Evolutionary conservation across 495 filamentous ascomycete species (phyloP).

Genomic region (Daldinia vernicosa): DNA sequence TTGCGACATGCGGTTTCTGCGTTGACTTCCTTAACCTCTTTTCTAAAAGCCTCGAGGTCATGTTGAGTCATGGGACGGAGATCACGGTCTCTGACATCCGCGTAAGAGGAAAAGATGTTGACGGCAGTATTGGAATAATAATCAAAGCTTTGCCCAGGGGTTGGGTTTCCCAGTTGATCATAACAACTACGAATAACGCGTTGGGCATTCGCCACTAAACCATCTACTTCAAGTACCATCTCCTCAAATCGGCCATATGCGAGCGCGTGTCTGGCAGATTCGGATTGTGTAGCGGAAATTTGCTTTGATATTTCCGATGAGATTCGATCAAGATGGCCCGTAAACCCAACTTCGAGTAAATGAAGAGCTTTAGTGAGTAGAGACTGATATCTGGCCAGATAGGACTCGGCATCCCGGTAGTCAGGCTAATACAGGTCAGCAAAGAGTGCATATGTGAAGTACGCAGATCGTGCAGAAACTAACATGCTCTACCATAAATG

Average conservation of each 20-base stretch:
- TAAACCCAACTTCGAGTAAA: conserved; percentile 62
- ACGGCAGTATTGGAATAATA: conserved; percentile 69
- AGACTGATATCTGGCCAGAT: conserved; percentile 89
- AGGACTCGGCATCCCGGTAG: conserved; percentile 86
- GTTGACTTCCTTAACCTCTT: conserved; percentile 54
- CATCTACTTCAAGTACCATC: conserved; percentile 56
- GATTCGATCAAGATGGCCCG: conserved; percentile 53
- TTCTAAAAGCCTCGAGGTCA: conserved; percentile 60
- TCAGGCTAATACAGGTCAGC: conserved; percentile 63
- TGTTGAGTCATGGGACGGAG: conserved; percentile 63
- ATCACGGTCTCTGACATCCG: conserved; percentile 56
- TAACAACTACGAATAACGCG: conserved; percentile 62
- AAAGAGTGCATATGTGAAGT: conserved; percentile 1
- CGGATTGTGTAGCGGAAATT: conserved; percentile 57
- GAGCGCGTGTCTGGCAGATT: conserved; percentile 60
- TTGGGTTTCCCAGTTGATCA: conserved; percentile 69
- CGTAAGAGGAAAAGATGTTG: conserved; percentile 57
- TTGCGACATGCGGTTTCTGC: conserved; percentile 57
- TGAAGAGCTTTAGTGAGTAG: conserved; percentile 69
- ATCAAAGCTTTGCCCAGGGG: conserved; percentile 59
- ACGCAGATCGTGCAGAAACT: conserved; percentile 43
- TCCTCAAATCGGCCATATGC: conserved; percentile 61
- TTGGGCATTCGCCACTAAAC: conserved; percentile 57
- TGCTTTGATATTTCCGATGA: conserved; percentile 57
- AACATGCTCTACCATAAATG: conserved; percentile 86